Evolutionary conservation across 2,329 filamentous ascomycete genomes (phyloP).

Genomic region (Paecilomyces dactylethromorphus): DNA sequence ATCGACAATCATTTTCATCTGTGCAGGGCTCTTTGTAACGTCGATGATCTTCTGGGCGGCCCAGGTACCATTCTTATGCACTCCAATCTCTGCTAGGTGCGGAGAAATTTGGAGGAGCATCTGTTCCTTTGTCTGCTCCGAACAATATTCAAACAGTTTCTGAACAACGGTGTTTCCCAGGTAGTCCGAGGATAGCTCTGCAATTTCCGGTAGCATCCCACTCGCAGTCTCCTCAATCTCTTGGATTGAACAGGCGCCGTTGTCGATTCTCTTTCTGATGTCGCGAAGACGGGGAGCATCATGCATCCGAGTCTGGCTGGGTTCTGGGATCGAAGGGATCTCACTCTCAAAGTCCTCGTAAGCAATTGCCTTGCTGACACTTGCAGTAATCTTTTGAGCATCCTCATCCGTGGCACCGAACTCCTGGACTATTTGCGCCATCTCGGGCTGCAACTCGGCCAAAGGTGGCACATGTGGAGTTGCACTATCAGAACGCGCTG

Average conservation of each 20-base stretch:
- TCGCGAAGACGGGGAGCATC: conserved; percentile 92
- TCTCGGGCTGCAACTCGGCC: conserved; percentile 71
- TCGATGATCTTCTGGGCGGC: conserved; percentile 99
- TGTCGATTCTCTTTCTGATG: conserved; percentile 96
- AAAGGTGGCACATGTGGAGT: conserved; percentile 61
- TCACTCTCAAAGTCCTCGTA: conserved; percentile 70
- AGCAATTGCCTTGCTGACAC: conserved; percentile 69
- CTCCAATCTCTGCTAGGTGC: conserved; percentile 90
- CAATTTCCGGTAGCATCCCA: conserved; percentile 94
- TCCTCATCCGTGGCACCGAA: conserved; percentile 83
- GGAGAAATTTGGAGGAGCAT: conserved; percentile 87
- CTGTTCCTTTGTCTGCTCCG: conserved; percentile 78
- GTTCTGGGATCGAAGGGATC: conserved; percentile 82
- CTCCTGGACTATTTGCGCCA: conserved; percentile 77
- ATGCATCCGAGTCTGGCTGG: conserved; percentile 79
- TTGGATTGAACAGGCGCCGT: conserved; percentile 73
- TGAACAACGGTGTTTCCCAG: conserved; percentile 99
- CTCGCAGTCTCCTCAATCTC: conserved; percentile 91
- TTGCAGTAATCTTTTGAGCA: conserved; percentile 61
- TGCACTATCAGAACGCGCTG: conserved; percentile 23
- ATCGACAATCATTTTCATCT: conserved; percentile 80
- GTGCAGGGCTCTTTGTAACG: conserved; percentile 75
- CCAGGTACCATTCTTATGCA: conserved; percentile 99
- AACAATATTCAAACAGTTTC: conserved; percentile 96
- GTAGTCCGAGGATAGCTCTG: conserved; percentile 91